A percentile compares a stretch with the other conserved stretches of the same genome.
phyloP scores from a whole-genome alignment of 768 basidiomycete species.

The Cystobasidium tubakii region DNA sequence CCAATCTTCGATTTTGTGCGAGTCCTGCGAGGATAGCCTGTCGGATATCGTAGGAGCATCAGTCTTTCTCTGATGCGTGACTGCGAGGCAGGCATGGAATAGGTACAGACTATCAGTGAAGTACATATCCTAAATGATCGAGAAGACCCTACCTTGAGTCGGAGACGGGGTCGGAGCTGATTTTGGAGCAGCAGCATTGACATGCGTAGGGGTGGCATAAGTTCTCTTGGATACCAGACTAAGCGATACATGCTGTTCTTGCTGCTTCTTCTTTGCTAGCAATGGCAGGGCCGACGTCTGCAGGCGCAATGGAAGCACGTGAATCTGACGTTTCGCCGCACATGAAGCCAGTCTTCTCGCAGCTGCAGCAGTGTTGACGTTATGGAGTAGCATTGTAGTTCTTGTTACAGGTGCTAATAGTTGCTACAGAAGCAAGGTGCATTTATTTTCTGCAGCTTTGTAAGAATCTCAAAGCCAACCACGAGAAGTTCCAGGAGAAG shows the following conservation, averaged over 20 bases:
- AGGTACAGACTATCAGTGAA: too few relatives aligned
- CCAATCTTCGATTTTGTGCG: constrained; percentile 25
- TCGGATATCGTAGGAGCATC: constrained; percentile 17
- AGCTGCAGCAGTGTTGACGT: background rate
- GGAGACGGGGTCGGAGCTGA: background rate
- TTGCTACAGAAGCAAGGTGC: background rate
- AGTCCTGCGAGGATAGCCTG: constrained; percentile 1
- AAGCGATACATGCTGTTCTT: background rate
- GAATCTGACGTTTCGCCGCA: background rate
- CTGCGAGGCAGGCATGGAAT: too few relatives aligned
- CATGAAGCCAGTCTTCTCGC: background rate
- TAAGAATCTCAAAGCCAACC: background rate
- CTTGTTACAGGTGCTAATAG: background rate
- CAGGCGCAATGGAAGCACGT: background rate
- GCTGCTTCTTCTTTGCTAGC: too few relatives aligned
- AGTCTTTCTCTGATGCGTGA: background rate
- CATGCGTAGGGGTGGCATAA: background rate
- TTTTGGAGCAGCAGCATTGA: background rate
- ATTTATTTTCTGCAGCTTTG: background rate
- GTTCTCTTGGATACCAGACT: background rate
- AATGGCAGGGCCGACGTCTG: too few relatives aligned
- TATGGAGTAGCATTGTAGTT: background rate
- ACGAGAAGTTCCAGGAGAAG: background rate
- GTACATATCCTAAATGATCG: too few relatives aligned
- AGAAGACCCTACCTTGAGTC: background rate